Base-by-base conservation (phyloP, 306 rosid genomes). In the Rubus idaeus region DNA sequence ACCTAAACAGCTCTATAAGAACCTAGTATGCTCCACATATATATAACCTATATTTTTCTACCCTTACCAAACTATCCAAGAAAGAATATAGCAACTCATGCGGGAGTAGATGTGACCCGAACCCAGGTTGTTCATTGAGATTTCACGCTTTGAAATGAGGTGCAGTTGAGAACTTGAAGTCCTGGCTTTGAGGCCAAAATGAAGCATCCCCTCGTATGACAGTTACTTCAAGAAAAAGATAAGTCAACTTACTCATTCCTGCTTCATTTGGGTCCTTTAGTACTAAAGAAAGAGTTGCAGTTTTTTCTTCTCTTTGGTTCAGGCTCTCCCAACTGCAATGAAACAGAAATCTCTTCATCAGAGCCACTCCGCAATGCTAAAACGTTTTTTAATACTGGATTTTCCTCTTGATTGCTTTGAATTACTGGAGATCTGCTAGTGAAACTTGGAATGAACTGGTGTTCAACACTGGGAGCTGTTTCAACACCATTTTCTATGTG, bases 301-400 rank as follows among this genome's bases (percentile, higher is more conserved):
- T 80, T 86, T 79, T 87, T 95, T 81, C 92, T 83, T 82, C 95
- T 89, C 86, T 95, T 95, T 16, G 84, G 65, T 78, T 86, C 91
- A 9, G 93, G 90, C 82, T 89, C 97, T 40, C 99, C 99, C 81
- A 95, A 83, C 81, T 86, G 90, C 85, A 95, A 85, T 6, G 91
- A 86, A 79, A 90, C 93, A 55, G 77, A 84, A 73, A 82, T 77
- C 52, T 92, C 99, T 69, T 91, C 94, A 72, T 87, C 91, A 3
- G 78, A 80, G 84, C 88, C 87, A 78, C 82, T 86, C 83, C 78
- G 80, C 64, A 88, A 73, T 55, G 85, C 88, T 1, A 90, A 89
- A 39, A 95, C 88, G 77, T 80, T 85, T 71, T 76, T 83, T 8
- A 80, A 80, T 55, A 83, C 89, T 39, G 51, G 76, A 72, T 65